Percentiles rank a stretch among this genome's conserved stretches.
Conservation (phyloP, 2,329 filamentous ascomycete species). For the Neonectria faginata region DNA sequence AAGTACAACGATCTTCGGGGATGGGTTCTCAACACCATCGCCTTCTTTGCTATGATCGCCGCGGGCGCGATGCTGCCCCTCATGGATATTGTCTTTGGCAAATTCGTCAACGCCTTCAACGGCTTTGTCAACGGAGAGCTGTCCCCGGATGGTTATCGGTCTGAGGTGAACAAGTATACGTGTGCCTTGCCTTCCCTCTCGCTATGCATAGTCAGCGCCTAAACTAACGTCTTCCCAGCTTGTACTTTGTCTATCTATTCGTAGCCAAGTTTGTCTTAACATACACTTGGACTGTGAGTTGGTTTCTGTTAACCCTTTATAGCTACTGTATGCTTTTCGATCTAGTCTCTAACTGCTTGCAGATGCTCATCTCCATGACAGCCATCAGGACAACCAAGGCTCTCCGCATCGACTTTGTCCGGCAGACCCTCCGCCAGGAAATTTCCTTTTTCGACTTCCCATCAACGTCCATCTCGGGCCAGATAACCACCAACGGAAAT, state of each 20-base stretch:
- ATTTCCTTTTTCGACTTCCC: conserved; percentile 66
- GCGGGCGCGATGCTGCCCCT: conserved; percentile 59
- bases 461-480: conserved; percentile 57
- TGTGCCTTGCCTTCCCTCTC: conserved; percentile 29
- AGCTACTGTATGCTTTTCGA: not conserved
- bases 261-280: conserved; percentile 65
- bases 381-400: conserved; percentile 53
- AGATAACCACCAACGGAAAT: conserved; percentile 62
- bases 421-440: conserved; percentile 60
- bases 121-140: conserved; percentile 62
- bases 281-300: conserved; percentile 65
- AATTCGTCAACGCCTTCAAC: conserved; percentile 66
- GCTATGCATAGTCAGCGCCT: not conserved
- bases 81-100: conserved; percentile 71
- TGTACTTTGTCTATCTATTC: conserved; percentile 70
- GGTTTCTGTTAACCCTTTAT: not conserved
- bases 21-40: conserved; percentile 52
- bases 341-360: not conserved
- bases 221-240: conserved; percentile 46
- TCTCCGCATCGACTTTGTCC: conserved; percentile 54
- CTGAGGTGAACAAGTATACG: conserved; percentile 60
- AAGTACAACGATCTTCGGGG: conserved; percentile 53
- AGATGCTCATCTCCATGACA: conserved; percentile 53
- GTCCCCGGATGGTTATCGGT: conserved; percentile 60
- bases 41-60: conserved; percentile 52